Evolutionary conservation across 2,329 filamentous ascomycete genomes (phyloP), one percentile per base, ranked within the genome.

Genomic region (Colletotrichum musicola): DNA sequence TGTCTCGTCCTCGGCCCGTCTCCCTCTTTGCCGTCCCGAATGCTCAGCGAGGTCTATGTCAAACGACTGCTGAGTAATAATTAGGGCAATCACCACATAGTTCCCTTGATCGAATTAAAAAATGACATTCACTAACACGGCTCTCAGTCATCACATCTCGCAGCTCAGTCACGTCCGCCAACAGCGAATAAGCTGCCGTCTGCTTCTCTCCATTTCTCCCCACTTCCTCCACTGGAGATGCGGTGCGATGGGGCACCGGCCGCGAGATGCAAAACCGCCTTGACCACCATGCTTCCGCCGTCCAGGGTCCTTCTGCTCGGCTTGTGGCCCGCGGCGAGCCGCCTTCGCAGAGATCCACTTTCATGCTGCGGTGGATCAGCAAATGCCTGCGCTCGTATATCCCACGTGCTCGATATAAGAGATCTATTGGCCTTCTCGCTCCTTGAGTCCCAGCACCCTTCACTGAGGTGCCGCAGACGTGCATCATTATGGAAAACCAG

Each of bases 241-340:
- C 55, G 30, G 42, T 51, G 6, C 30, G 35, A 68, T 38, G 65
- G 65, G 35, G 55, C 30, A 49, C 38, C 18, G 38, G 42, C 44
- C 25, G 30, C 40, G 47, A 60, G 16, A 51, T 55, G 42, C 25
- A 56, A 56, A 50, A n/a, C 25, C 50, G 61, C 62, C 55, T 61
- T 68, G 62, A 56, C 62, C 56, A 55, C 22, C 53, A 14, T 51
- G 25, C 51, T 50, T 18, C 16, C 53, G 20, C 35, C 16, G 53
- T 58, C 60, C 47, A 68, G 61, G 54, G 61, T 60, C 65, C 54
- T 54, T 61, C 27, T 59, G 18, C 62, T 55, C 50, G 62, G 65
- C 65, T 65, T 14, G 12, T 46, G 30, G 49, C 55, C 62, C 49
- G 49, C 62, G 46, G 25, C 42, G 49, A 60, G 62, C 62, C 62